Conservation (phyloP, 2,329 filamentous ascomycete species). For the Aspergillus luchuensis region DNA sequence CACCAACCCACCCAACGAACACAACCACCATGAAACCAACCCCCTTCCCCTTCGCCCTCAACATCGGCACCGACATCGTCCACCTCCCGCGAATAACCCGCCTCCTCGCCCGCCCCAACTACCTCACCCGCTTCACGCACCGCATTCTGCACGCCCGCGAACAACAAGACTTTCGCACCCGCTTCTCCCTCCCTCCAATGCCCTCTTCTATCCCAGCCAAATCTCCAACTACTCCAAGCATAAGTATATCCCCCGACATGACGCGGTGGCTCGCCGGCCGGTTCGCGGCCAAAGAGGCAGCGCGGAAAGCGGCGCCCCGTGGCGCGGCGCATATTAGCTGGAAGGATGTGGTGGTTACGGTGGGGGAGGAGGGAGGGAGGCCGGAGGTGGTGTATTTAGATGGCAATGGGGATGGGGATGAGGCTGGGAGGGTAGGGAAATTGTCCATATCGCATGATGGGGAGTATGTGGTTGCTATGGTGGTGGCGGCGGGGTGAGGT, state of each 20-base stretch:
- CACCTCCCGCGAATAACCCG: slow-evolving; percentile 64
- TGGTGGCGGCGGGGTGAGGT: slow-evolving; percentile 40
- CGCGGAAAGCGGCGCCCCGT: slow-evolving; percentile 66
- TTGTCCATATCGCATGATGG: slow-evolving; percentile 87
- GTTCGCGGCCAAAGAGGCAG: slow-evolving; percentile 75
- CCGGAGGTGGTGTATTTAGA: slow-evolving; percentile 44
- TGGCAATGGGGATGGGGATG: neutral
- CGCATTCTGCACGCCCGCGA: slow-evolving; percentile 47
- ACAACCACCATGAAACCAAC: slow-evolving; percentile 34
- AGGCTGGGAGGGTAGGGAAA: slow-evolving; percentile 55
- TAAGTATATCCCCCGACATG: slow-evolving; percentile 34
- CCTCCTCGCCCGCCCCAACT: slow-evolving; percentile 54
- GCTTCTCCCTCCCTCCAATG: slow-evolving; percentile 28
- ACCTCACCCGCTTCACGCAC: slow-evolving; percentile 40
- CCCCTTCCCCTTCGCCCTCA: slow-evolving; percentile 65
- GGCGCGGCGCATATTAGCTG: slow-evolving; percentile 61
- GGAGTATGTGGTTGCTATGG: slow-evolving; percentile 66
- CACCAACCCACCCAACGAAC: neutral
- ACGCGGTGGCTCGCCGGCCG: slow-evolving; percentile 51
- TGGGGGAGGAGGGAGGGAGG: slow-evolving; percentile 29
- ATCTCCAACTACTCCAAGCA: neutral
- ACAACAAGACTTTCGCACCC: slow-evolving; percentile 39
- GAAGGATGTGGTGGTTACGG: slow-evolving; percentile 59
- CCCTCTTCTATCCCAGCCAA: neutral
- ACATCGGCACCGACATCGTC: slow-evolving; percentile 79